Percentiles rank a stretch among this genome's conserved stretches.
Evolutionary conservation across 1,284 basidiomycete genomes (phyloP).

Genomic region (Vanrija sp.): DNA sequence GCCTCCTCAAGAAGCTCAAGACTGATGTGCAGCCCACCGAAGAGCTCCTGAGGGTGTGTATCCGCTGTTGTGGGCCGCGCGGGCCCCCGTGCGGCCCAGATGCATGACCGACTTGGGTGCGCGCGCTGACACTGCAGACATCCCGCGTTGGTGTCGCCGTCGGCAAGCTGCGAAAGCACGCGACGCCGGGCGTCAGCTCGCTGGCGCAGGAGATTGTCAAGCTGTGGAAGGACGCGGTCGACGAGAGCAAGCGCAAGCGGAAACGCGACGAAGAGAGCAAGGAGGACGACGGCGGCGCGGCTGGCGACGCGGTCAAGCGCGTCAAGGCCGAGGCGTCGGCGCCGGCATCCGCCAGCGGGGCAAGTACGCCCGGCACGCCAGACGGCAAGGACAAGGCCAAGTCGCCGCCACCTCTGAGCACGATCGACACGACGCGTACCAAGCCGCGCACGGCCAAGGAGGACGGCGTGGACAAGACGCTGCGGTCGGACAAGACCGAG

Average conservation of each 20-base stretch:
- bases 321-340: neutral
- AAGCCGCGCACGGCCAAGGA: slow-evolving; percentile 60
- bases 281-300: neutral
- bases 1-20: slow-evolving; percentile 70
- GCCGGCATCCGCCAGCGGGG: no score
- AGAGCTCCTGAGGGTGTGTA: slow-evolving; percentile 69
- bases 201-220: slow-evolving; percentile 90
- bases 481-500: slow-evolving; percentile 44
- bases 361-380: neutral
- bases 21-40: slow-evolving; percentile 77
- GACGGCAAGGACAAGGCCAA: slow-evolving; percentile 1
- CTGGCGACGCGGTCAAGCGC: neutral
- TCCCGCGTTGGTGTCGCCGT: slow-evolving; percentile 89
- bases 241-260: slow-evolving; percentile 62
- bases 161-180: slow-evolving; percentile 77
- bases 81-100: neutral
- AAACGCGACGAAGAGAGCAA: slow-evolving; percentile 27
- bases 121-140: slow-evolving; percentile 22
- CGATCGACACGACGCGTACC: slow-evolving; percentile 49
- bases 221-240: slow-evolving; percentile 83
- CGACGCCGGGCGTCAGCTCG: slow-evolving; percentile 68
- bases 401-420: slow-evolving; percentile 36
- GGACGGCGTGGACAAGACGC: slow-evolving; percentile 59
- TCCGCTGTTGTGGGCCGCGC: neutral
- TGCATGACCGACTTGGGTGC: neutral